Conservation (phyloP, 2,329 filamentous ascomycete genomes). For the Lachnellula hyalina region DNA sequence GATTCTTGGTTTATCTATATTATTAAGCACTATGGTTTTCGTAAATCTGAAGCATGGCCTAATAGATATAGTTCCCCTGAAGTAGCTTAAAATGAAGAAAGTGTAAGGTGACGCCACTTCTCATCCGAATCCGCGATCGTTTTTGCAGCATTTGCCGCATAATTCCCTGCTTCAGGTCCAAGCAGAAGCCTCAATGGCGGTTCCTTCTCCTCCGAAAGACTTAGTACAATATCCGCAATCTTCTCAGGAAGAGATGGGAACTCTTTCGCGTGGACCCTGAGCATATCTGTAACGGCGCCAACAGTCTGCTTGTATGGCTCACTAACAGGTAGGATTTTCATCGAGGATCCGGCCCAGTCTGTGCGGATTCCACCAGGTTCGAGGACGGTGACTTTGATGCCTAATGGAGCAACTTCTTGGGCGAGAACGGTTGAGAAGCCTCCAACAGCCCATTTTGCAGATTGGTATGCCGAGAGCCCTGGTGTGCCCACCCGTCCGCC, state of each 20-base stretch:
- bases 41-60: too few relatives aligned
- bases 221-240: slow-evolving; percentile 28
- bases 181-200: slow-evolving; percentile 32
- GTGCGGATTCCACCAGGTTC: slow-evolving; percentile 38
- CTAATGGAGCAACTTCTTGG: slow-evolving; percentile 31
- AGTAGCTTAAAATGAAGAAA: neutral
- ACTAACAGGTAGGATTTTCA: slow-evolving; percentile 24
- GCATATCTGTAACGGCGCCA: slow-evolving; percentile 30
- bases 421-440: slow-evolving; percentile 33
- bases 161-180: slow-evolving; percentile 24
- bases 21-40: too few relatives aligned
- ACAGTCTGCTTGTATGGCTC: slow-evolving; percentile 35
- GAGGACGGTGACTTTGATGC: slow-evolving; percentile 33
- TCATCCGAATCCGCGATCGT: neutral
- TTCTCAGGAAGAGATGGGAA: slow-evolving; percentile 32
- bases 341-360: slow-evolving; percentile 32
- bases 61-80: neutral
- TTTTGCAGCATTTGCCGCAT: neutral
- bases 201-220: slow-evolving; percentile 25
- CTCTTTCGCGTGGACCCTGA: slow-evolving; percentile 32
- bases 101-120: neutral
- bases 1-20: too few relatives aligned
- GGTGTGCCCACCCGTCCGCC: slow-evolving; percentile 32
- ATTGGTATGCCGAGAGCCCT: slow-evolving; percentile 34
- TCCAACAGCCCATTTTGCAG: slow-evolving; percentile 36